phyloP scores from a whole-genome alignment of 2,329 filamentous ascomycete species.

The Pseudogymnoascus sp. region DNA sequence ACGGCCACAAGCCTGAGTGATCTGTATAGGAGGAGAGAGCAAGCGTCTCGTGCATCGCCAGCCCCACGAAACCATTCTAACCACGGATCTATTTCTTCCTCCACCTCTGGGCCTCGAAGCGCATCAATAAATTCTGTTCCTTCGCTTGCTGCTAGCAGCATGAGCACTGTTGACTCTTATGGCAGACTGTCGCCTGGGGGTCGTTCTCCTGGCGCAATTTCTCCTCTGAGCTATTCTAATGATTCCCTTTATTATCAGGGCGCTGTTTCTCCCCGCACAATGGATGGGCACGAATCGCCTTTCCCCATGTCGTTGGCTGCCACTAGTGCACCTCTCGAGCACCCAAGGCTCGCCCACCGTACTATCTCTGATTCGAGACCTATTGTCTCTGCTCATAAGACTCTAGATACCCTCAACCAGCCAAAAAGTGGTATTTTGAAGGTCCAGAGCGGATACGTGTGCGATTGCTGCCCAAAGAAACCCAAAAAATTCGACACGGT shows the following conservation, averaged over 20 bases:
- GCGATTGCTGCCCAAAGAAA: slow-evolving; percentile 94
- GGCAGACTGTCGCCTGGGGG: slow-evolving; percentile 53
- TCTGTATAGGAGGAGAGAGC: slow-evolving; percentile 30
- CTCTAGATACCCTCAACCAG: slow-evolving; percentile 33
- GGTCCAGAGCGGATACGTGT: slow-evolving; percentile 58
- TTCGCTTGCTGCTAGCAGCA: slow-evolving; percentile 54
- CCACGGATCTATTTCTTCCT: slow-evolving; percentile 57
- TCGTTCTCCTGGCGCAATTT: slow-evolving; percentile 33
- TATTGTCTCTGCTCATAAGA: slow-evolving; percentile 36
- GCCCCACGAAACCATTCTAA: slow-evolving; percentile 46
- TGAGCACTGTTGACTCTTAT: slow-evolving; percentile 50
- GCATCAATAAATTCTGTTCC: slow-evolving; percentile 55
- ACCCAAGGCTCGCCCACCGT: slow-evolving; percentile 28
- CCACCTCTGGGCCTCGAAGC: slow-evolving; percentile 52
- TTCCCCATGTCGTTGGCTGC: slow-evolving; percentile 41
- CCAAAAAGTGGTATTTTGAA: slow-evolving; percentile 41
- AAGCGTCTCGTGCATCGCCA: slow-evolving; percentile 44
- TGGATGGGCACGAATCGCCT: slow-evolving; percentile 39
- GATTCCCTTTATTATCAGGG: slow-evolving; percentile 22
- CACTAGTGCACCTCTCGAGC: slow-evolving; percentile 29
- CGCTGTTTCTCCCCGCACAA: slow-evolving; percentile 17
- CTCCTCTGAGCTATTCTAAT: background rate
- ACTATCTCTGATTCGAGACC: slow-evolving; percentile 32
- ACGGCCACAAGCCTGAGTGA: slow-evolving; percentile 28
- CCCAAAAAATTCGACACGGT: slow-evolving; percentile 87